phyloP scores from a whole-genome alignment of 306 rosid genomes.

The Sicyos edulis region DNA sequence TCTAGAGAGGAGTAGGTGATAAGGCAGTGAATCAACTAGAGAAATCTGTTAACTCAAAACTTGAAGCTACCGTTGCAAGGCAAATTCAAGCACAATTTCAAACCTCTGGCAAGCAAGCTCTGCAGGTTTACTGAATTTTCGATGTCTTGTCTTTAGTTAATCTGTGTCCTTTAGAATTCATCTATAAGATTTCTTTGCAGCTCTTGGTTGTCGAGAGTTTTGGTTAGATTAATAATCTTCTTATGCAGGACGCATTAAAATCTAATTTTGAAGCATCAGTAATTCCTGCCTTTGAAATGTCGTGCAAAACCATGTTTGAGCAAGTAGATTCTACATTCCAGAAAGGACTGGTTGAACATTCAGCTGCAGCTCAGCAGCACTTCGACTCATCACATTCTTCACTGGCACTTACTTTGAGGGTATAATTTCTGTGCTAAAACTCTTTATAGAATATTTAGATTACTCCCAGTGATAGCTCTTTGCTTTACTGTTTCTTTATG shows the following conservation, averaged over 20 bases:
- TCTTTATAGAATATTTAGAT: neutral
- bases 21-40: constrained; percentile 93
- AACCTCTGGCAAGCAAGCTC: constrained; percentile 91
- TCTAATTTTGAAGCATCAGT: constrained; percentile 68
- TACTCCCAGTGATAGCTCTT: neutral
- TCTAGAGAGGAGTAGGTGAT: constrained; percentile 93
- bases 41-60: constrained; percentile 73
- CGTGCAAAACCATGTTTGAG: constrained; percentile 94
- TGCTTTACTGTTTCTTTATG: neutral
- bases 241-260: constrained; percentile 65
- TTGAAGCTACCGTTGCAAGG: constrained; percentile 90
- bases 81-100: constrained; percentile 98
- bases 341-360: constrained; percentile 87
- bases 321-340: constrained; percentile 92
- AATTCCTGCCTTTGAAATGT: constrained; percentile 86
- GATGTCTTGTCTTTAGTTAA: constrained; percentile 14
- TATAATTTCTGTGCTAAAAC: constrained; percentile 21
- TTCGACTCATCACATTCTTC: constrained; percentile 72
- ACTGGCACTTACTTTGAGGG: constrained; percentile 79
- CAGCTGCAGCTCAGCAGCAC: constrained; percentile 69
- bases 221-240: constrained; percentile 15
- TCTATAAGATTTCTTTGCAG: neutral
- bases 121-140: constrained; percentile 57
- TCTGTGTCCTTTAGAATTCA: neutral
- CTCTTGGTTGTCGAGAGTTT: constrained; percentile 3